These are phyloP conservation scores for Candida gorgasii DNA, from an alignment of 805 yeast species.

Conservation along the genomic window DNA sequence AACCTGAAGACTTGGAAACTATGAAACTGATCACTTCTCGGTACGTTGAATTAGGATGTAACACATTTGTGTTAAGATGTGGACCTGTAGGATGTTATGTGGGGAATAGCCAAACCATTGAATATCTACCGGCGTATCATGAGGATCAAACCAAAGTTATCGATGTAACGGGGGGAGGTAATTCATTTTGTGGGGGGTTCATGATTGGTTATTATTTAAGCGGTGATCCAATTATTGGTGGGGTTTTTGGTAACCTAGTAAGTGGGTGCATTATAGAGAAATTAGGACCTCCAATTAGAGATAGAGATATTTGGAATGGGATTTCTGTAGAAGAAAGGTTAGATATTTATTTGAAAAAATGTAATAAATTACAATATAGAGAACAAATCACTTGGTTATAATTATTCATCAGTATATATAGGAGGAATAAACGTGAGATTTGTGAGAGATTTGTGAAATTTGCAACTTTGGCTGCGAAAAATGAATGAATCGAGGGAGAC, in stretches of 20 bases:
- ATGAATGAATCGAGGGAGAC: too few relatives aligned
- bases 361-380: neutral
- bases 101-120: constrained; percentile 24
- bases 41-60: constrained; percentile 12
- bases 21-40: constrained; percentile 34
- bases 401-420: too few relatives aligned
- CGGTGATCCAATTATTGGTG: constrained; percentile 51
- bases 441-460: neutral
- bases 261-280: constrained; percentile 84
- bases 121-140: constrained; percentile 79
- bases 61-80: constrained; percentile 66
- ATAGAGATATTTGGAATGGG: constrained; percentile 63
- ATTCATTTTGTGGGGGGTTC: constrained; percentile 45
- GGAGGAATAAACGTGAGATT: neutral
- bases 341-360: constrained; percentile 29
- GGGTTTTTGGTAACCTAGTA: constrained; percentile 66
- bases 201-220: constrained; percentile 57
- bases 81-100: constrained; percentile 72
- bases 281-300: constrained; percentile 62
- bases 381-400: constrained; percentile 7
- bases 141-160: constrained; percentile 32
- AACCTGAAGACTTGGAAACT: constrained; percentile 14
- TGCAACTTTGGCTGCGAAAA: constrained; percentile 1
- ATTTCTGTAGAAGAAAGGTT: constrained; percentile 45
- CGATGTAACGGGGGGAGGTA: constrained; percentile 50